phyloP scores from a whole-genome alignment of 495 filamentous ascomycete genomes.

The Articulospora tetracladia region DNA sequence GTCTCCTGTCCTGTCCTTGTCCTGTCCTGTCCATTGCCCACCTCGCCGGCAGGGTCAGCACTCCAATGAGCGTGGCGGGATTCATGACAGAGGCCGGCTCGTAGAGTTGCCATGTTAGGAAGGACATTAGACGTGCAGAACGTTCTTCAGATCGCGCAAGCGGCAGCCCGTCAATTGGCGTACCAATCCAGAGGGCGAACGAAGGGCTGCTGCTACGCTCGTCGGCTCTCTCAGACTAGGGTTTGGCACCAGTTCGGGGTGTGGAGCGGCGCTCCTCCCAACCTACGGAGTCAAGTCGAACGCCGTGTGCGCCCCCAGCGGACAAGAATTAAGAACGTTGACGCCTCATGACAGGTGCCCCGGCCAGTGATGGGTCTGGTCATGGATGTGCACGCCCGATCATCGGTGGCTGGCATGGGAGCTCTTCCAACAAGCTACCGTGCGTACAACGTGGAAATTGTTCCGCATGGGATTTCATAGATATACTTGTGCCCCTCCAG shows the following conservation, averaged over 20 bases:
- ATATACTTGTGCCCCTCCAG: constrained; percentile 16
- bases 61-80: not conserved
- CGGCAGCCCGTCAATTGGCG: not conserved
- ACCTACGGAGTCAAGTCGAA: not conserved
- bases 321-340: not conserved
- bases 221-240: not conserved
- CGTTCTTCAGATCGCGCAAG: not conserved
- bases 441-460: constrained; percentile 12
- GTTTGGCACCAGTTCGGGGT: not conserved
- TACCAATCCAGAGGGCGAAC: not conserved
- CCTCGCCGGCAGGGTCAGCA: not conserved
- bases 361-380: constrained; percentile 2
- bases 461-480: constrained; percentile 14
- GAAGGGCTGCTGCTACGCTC: not conserved
- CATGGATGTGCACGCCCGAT: constrained; percentile 16
- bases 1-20: too few relatives aligned
- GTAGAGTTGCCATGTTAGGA: constrained; percentile 8
- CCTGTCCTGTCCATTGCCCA: too few relatives aligned
- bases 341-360: constrained; percentile 8
- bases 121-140: not conserved
- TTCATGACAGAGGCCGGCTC: not conserved
- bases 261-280: not conserved
- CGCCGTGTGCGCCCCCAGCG: not conserved
- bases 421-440: constrained; percentile 1
- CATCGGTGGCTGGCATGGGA: constrained; percentile 21